These are phyloP conservation scores for Ophiognomonia clavigignenti-juglandacearum DNA, from an alignment of 2,329 filamentous ascomycete species.

Conservation along the genomic window DNA sequence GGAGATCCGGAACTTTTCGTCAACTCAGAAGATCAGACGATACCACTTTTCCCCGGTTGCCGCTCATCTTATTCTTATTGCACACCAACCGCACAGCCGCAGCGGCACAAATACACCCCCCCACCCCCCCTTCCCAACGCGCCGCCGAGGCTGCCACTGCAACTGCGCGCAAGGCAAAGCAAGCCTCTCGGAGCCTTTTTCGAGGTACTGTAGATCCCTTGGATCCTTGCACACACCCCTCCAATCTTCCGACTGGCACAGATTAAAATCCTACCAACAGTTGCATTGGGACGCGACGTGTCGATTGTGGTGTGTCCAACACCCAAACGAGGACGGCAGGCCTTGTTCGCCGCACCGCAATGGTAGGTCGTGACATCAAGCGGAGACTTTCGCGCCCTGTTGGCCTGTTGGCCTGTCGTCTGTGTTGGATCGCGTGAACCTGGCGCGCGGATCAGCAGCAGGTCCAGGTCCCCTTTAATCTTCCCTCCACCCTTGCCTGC, in stretches of 20 bases:
- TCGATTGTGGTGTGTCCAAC: too few species aligned
- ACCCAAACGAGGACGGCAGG: too few species aligned
- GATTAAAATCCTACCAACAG: constrained; percentile 9
- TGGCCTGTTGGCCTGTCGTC: too few species aligned
- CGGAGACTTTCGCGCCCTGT: constrained; percentile 9
- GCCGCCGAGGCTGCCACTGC: background rate
- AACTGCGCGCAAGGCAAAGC: background rate
- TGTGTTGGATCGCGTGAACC: too few species aligned
- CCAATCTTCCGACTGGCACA: constrained; percentile 11
- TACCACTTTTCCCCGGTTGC: constrained; percentile 9
- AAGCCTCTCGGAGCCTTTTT: constrained; percentile 1
- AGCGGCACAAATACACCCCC: too few species aligned
- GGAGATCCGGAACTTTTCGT: constrained; percentile 13
- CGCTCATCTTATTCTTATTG: too few species aligned
- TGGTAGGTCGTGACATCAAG: background rate
- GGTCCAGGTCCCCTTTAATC: constrained; percentile 13
- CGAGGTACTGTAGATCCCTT: constrained; percentile 3
- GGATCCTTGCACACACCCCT: background rate
- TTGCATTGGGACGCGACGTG: too few species aligned
- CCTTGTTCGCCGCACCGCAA: too few species aligned
- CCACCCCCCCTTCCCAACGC: too few species aligned
- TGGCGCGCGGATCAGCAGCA: constrained; percentile 17
- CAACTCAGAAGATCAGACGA: constrained; percentile 17
- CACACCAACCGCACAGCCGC: too few species aligned
- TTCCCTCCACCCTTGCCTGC: constrained; percentile 5